A percentile compares a stretch with the other conserved stretches of the same genome.
These are phyloP conservation scores for Flammula alnicola DNA, from an alignment of 1,284 basidiomycete genomes.

Conservation along the genomic window DNA sequence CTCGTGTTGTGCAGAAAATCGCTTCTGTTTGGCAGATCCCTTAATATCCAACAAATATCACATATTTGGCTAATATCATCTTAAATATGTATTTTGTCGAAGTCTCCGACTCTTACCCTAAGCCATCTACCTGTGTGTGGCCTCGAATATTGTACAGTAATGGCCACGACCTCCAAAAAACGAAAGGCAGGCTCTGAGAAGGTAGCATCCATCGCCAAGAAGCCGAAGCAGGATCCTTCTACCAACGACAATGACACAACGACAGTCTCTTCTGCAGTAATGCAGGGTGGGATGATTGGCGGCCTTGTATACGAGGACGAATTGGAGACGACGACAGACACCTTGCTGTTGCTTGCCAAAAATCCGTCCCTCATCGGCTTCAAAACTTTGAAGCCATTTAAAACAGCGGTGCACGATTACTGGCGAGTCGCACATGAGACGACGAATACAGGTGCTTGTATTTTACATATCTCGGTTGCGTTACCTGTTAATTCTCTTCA, in stretches of 20 bases:
- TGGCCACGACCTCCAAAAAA: conserved; percentile 35
- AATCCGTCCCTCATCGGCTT: conserved; percentile 35
- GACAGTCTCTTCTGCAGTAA: not conserved
- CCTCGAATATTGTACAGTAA: conserved; percentile 5
- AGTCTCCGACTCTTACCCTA: not conserved
- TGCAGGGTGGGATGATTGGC: conserved; percentile 29
- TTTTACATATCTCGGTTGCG: not conserved
- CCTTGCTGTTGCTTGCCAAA: conserved; percentile 30
- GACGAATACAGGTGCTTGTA: conserved; percentile 32
- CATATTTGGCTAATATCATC: not conserved
- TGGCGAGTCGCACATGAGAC: conserved; percentile 37
- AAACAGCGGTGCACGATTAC: conserved; percentile 41
- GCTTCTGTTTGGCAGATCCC: not conserved
- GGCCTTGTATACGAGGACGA: conserved; percentile 37
- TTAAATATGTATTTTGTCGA: not conserved
- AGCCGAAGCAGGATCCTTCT: conserved; percentile 21
- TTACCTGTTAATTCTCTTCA: conserved; percentile 14
- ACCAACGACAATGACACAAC: conserved; percentile 10
- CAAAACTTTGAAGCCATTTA: conserved; percentile 37
- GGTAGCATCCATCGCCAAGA: conserved; percentile 21
- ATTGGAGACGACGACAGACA: conserved; percentile 40
- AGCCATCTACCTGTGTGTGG: not conserved
- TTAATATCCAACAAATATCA: not conserved
- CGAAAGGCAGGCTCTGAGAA: conserved; percentile 27
- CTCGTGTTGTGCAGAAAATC: no score